Conservation (phyloP, 805 yeast genomes). For the Saccharomycopsis guyanensis region DNA sequence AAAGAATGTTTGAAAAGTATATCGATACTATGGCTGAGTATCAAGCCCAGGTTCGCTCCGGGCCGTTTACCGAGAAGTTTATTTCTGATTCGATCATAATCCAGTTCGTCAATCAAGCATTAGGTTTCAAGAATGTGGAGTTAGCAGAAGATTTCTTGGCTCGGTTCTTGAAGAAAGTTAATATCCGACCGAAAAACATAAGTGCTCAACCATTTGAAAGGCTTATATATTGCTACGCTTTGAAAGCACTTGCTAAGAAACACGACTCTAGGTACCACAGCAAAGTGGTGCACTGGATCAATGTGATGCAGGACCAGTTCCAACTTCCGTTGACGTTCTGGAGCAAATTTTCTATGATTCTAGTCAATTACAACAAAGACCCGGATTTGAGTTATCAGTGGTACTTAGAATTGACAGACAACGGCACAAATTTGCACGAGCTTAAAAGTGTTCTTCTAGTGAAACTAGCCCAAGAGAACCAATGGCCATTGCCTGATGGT, state of each 20-base stretch:
- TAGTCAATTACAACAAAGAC: slow-evolving; percentile 7
- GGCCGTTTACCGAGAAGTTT: background rate
- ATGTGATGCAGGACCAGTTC: slow-evolving; percentile 13
- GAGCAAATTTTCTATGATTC: slow-evolving; percentile 12
- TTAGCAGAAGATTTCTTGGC: slow-evolving; percentile 9
- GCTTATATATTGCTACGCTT: slow-evolving; percentile 3
- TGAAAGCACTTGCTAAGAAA: slow-evolving; percentile 1
- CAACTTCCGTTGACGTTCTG: slow-evolving; percentile 10
- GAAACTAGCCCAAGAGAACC: slow-evolving; percentile 13
- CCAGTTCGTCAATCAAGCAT: slow-evolving; percentile 10
- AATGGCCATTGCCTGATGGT: slow-evolving; percentile 17
- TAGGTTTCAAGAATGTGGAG: background rate
- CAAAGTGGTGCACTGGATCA: slow-evolving; percentile 5
- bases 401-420: slow-evolving; percentile 5
- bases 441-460: slow-evolving; percentile 16
- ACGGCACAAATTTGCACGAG: slow-evolving; percentile 30
- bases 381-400: slow-evolving; percentile 5
- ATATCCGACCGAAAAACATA: background rate
- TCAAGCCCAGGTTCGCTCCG: background rate
- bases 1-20: slow-evolving; percentile 9
- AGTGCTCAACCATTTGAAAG: slow-evolving; percentile 7
- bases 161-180: slow-evolving; percentile 7
- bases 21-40: slow-evolving; percentile 4
- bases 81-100: slow-evolving; percentile 5
- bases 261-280: background rate